A percentile compares a stretch with the other conserved stretches of the same genome.
phyloP scores from a whole-genome alignment of 169 alveolate genomes.

The Blepharisma undulans region DNA sequence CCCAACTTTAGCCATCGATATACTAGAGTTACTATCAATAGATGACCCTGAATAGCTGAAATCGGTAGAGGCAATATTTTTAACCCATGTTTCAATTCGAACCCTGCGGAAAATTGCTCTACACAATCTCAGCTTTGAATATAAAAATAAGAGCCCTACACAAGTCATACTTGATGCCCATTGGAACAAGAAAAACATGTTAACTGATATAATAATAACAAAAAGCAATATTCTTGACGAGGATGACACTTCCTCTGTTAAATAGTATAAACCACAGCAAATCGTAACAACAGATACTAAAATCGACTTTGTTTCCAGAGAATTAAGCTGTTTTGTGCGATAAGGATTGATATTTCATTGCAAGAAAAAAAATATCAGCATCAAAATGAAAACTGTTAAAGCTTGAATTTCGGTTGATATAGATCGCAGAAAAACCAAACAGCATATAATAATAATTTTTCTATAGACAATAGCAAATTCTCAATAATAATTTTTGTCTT shows the following conservation, averaged over 20 bases:
- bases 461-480: constrained; percentile 46
- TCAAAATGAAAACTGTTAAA: constrained; percentile 35
- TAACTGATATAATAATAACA: not conserved
- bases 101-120: not conserved
- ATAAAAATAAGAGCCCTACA: not conserved
- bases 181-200: not conserved
- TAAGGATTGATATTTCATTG: constrained; percentile 41
- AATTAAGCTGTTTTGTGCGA: constrained; percentile 22
- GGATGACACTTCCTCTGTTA: not conserved
- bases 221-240: not conserved
- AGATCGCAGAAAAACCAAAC: constrained; percentile 33
- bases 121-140: not conserved
- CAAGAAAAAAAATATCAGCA: constrained; percentile 16
- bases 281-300: constrained; percentile 37
- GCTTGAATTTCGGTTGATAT: constrained; percentile 41
- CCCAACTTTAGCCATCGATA: too few relatives aligned
- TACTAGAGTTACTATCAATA: not conserved
- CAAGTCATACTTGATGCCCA: not conserved
- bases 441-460: constrained; percentile 38
- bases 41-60: not conserved
- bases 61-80: not conserved
- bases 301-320: constrained; percentile 38
- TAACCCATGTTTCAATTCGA: not conserved
- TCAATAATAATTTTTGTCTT: constrained; percentile 42
- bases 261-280: constrained; percentile 50